phyloP scores from a whole-genome alignment of 1,284 basidiomycete genomes.

The Cryptococcus sp. region DNA sequence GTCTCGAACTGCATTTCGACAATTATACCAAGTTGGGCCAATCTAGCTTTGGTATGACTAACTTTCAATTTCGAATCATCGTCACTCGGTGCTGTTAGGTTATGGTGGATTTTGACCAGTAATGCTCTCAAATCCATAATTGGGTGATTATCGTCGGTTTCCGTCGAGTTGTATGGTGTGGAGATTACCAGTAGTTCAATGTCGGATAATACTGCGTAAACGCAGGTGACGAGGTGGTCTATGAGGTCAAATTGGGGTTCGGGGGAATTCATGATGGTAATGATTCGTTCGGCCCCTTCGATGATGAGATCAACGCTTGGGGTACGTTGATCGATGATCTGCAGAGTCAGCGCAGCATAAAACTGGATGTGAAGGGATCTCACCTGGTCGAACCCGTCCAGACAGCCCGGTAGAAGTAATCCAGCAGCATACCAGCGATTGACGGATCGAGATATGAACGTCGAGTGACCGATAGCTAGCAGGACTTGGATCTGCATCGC shows the following conservation, averaged over 20 bases:
- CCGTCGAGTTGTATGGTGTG: slow-evolving; percentile 4
- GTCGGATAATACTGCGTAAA: slow-evolving; percentile 17
- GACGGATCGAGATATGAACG: slow-evolving; percentile 4
- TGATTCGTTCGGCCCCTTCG: neutral
- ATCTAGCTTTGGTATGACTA: neutral
- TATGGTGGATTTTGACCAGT: neutral
- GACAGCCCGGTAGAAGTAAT: slow-evolving; percentile 10
- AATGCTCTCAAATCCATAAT: slow-evolving; percentile 4
- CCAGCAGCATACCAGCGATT: slow-evolving; percentile 19
- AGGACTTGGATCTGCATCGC: slow-evolving; percentile 12
- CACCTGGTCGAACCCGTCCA: slow-evolving; percentile 3
- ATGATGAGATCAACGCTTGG: neutral
- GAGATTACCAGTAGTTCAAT: slow-evolving; percentile 8
- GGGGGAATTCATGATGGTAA: neutral
- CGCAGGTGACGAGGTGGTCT: slow-evolving; percentile 9
- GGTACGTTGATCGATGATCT: neutral
- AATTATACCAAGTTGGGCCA: slow-evolving; percentile 6
- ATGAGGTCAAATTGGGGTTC: slow-evolving; percentile 8
- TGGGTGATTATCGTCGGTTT: slow-evolving; percentile 7
- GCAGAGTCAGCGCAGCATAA: neutral
- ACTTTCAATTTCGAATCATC: neutral
- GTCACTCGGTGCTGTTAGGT: neutral
- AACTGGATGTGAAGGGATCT: neutral
- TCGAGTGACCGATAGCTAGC: slow-evolving; percentile 13
- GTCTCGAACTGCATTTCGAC: slow-evolving; percentile 7